A percentile compares a stretch with the other conserved stretches of the same genome.
Evolutionary conservation across 257 asterid genomes (phyloP).

Genomic region (Agastache rugosa): DNA sequence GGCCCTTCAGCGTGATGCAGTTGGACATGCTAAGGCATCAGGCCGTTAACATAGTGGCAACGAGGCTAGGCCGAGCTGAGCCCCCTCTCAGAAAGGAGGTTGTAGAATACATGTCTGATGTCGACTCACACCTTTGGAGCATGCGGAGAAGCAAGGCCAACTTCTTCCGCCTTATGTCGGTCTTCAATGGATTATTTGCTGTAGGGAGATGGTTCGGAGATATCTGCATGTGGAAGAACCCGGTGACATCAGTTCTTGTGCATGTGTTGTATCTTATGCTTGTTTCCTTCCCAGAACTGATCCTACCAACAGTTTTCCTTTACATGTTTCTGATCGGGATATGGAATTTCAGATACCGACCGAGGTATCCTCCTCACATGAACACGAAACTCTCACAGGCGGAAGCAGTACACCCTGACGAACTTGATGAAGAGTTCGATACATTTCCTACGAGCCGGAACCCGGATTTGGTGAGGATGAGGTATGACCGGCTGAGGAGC

Average conservation of each 20-base stretch:
- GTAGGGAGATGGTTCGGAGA: slow-evolving; percentile 79
- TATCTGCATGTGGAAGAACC: slow-evolving; percentile 90
- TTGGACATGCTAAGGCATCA: slow-evolving; percentile 86
- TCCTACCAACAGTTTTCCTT: slow-evolving; percentile 79
- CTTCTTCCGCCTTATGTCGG: slow-evolving; percentile 82
- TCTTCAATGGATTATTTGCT: slow-evolving; percentile 73
- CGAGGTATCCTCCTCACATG: slow-evolving; percentile 96
- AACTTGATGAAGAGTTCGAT: slow-evolving; percentile 88
- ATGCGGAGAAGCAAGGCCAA: slow-evolving; percentile 93
- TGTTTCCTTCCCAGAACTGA: slow-evolving; percentile 81
- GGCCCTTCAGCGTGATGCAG: slow-evolving; percentile 87
- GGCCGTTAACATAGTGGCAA: slow-evolving; percentile 84
- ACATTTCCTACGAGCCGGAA: slow-evolving; percentile 72
- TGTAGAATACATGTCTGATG: slow-evolving; percentile 88
- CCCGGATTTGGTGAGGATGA: slow-evolving; percentile 78
- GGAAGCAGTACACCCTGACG: slow-evolving; percentile 74
- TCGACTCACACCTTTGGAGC: slow-evolving; percentile 94
- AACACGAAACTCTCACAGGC: slow-evolving; percentile 91
- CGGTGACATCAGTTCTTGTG: slow-evolving; percentile 80
- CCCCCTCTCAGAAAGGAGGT: slow-evolving; percentile 91
- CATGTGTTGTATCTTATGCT: slow-evolving; percentile 77
- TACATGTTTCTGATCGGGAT: slow-evolving; percentile 90
- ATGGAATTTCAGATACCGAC: slow-evolving; percentile 83
- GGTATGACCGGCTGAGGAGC: slow-evolving; percentile 86
- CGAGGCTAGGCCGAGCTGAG: slow-evolving; percentile 73